Percentiles rank a stretch among this genome's conserved stretches.
These are phyloP conservation scores for Aspergillus fumigatiaffinis DNA, from an alignment of 2,329 filamentous ascomycete species.

Conservation along the genomic window DNA sequence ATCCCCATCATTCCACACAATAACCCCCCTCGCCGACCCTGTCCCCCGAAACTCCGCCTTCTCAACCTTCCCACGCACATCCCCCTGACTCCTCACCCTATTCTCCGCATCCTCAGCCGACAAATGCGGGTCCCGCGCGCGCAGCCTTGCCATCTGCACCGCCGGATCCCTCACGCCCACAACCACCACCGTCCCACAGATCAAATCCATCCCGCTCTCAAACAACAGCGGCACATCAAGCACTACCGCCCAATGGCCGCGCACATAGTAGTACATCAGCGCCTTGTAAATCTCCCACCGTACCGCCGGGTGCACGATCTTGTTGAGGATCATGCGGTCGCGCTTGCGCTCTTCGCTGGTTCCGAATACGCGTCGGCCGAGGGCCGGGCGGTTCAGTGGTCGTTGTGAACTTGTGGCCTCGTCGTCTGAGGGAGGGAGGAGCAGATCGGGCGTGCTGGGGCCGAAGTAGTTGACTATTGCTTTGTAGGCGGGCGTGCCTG, in stretches of 20 bases:
- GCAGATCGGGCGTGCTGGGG: conserved; percentile 77
- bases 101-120: conserved; percentile 83
- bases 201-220: conserved; percentile 77
- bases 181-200: conserved; percentile 82
- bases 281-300: conserved; percentile 73
- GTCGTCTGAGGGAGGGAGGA: conserved; percentile 54
- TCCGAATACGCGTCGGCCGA: conserved; percentile 85
- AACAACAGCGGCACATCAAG: conserved; percentile 90
- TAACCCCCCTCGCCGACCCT: conserved; percentile 61
- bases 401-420: conserved; percentile 26
- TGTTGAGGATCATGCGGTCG: conserved; percentile 75
- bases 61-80: conserved; percentile 77
- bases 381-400: conserved; percentile 78
- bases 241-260: conserved; percentile 81
- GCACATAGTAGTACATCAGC: conserved; percentile 68
- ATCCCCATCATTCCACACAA: conserved; percentile 86
- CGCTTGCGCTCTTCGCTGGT: conserved; percentile 63
- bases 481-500: conserved; percentile 77
- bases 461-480: conserved; percentile 79
- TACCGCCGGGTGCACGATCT: conserved; percentile 90
- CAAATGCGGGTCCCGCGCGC: conserved; percentile 71
- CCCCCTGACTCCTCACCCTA: conserved; percentile 78
- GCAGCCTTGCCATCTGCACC: conserved; percentile 76
- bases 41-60: conserved; percentile 61
- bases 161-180: conserved; percentile 77